A percentile compares a stretch with the other conserved stretches of the same genome.
Evolutionary conservation across 1,284 basidiomycete genomes (phyloP).

Genomic region (Austroboletus niveus): DNA sequence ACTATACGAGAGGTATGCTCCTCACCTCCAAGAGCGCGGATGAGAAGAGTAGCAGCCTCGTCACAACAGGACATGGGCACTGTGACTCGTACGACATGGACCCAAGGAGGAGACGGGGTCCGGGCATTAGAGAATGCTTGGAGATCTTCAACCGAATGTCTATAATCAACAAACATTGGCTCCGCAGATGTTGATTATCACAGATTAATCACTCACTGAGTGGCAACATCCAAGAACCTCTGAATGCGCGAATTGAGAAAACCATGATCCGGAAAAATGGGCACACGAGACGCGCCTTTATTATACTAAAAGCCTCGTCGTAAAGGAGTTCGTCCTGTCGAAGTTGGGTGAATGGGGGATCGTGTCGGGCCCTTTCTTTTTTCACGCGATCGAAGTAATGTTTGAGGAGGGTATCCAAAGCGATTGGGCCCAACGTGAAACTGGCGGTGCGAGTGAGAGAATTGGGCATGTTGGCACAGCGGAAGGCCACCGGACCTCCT

Average conservation of each 20-base stretch:
- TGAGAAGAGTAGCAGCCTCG: conserved; percentile 74
- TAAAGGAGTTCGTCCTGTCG: conserved; percentile 79
- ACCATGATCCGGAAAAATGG: neutral
- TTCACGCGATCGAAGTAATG: conserved; percentile 74
- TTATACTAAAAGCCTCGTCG: conserved; percentile 77
- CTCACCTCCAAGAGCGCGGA: conserved; percentile 83
- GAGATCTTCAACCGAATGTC: conserved; percentile 81
- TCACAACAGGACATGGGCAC: conserved; percentile 78
- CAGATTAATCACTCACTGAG: conserved; percentile 38
- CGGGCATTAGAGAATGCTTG: conserved; percentile 85
- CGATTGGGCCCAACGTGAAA: conserved; percentile 67
- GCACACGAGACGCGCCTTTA: conserved; percentile 55
- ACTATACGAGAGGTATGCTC: conserved; percentile 72
- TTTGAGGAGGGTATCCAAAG: conserved; percentile 77
- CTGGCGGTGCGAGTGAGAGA: conserved; percentile 59
- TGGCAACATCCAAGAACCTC: conserved; percentile 60
- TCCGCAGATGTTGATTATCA: neutral
- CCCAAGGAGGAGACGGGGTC: conserved; percentile 88
- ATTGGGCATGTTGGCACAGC: conserved; percentile 37
- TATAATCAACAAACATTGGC: conserved; percentile 20
- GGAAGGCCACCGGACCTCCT: neutral
- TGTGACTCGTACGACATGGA: conserved; percentile 72
- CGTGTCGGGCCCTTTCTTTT: conserved; percentile 37
- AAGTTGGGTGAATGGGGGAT: conserved; percentile 41
- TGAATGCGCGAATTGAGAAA: conserved; percentile 22